Evolutionary conservation across 768 basidiomycete genomes (phyloP).

Genomic region (Macrocybe gigantea): DNA sequence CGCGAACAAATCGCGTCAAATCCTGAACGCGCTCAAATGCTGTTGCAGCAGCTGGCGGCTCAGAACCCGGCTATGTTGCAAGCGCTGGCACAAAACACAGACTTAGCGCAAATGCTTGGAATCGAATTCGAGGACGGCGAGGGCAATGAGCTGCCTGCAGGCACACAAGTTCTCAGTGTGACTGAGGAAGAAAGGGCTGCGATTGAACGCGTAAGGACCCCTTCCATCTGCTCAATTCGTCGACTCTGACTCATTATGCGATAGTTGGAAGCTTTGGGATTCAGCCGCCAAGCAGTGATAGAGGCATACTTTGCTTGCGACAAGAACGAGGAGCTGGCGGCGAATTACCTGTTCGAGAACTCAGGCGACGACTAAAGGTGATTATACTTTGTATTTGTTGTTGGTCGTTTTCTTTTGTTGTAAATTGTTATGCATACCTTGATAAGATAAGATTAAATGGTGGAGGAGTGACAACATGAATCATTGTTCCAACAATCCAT

Average conservation of each 20-base stretch:
- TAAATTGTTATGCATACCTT: too few species aligned
- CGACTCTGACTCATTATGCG: conserved; percentile 1
- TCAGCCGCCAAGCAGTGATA: conserved; percentile 72
- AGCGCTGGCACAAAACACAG: conserved; percentile 57
- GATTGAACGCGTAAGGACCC: conserved; percentile 72
- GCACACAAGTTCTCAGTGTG: conserved; percentile 63
- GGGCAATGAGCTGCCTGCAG: conserved; percentile 36
- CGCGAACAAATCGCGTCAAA: conserved; percentile 71
- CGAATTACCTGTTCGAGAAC: conserved; percentile 85
- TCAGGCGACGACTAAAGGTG: conserved; percentile 44
- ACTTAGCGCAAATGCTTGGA: conserved; percentile 47
- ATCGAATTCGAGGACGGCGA: conserved; percentile 51
- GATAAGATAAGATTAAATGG: neutral
- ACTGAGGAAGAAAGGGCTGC: conserved; percentile 86
- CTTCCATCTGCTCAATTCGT: neutral
- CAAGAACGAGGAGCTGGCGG: conserved; percentile 95
- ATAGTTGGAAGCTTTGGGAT: conserved; percentile 85
- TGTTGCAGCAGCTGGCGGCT: conserved; percentile 77
- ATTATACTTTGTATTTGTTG: neutral
- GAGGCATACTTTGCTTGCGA: conserved; percentile 95
- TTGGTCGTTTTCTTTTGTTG: too few species aligned
- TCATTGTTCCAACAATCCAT: neutral
- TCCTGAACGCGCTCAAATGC: conserved; percentile 68
- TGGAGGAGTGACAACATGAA: too few species aligned
- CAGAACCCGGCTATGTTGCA: conserved; percentile 75